phyloP scores from a whole-genome alignment of 75 land plant genomes.

The Cryptomeria japonica region DNA sequence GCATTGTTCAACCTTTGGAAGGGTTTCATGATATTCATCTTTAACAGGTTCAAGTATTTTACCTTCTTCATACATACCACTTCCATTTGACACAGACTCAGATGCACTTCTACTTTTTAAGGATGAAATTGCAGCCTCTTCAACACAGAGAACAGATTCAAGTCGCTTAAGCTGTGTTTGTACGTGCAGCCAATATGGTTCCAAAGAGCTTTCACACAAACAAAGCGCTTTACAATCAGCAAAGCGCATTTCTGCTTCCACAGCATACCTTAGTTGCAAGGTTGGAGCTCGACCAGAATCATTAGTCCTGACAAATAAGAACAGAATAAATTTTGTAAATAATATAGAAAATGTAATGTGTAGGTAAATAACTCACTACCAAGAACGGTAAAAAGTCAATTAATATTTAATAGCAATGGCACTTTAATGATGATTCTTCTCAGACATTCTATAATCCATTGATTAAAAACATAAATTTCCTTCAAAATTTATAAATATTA shows the following conservation, averaged over 20 bases:
- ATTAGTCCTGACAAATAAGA: constrained; percentile 13
- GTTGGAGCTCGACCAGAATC: constrained; percentile 15
- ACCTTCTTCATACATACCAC: not conserved
- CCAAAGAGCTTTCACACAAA: constrained; percentile 45
- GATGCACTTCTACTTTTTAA: not conserved
- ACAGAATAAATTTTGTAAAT: not conserved
- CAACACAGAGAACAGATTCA: constrained; percentile 38
- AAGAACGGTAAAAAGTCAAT: not conserved
- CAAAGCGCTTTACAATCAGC: constrained; percentile 70
- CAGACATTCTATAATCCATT: not conserved
- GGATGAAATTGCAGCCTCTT: constrained; percentile 23
- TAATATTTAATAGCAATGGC: not conserved
- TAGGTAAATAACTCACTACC: not conserved
- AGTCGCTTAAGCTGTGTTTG: constrained; percentile 50
- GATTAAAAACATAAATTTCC: not conserved
- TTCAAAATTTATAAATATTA: not conserved
- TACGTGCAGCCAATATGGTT: constrained; percentile 67
- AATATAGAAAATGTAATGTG: not conserved
- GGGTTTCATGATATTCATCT: not conserved
- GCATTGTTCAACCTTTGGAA: not conserved
- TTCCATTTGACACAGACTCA: not conserved
- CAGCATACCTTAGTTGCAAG: constrained; percentile 22
- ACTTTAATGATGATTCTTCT: not conserved
- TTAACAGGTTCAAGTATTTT: not conserved
- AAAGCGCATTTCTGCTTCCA: constrained; percentile 67